Base-by-base conservation (phyloP, 768 basidiomycete genomes). In the Plicaturopsis crispa region DNA sequence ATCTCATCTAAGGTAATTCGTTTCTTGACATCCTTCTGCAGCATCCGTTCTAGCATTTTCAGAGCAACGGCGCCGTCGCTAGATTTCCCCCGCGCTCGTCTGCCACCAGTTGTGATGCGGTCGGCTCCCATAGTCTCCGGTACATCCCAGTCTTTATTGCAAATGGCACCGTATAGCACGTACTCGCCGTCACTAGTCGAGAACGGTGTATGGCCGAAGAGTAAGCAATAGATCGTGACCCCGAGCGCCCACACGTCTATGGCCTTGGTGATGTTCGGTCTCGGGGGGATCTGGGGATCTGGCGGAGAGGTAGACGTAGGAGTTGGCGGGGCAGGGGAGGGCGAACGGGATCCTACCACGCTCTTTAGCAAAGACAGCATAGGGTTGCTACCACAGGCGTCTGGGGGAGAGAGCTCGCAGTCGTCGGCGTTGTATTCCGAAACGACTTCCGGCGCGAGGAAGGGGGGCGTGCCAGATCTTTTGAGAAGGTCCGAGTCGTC, bases 201-300 rank as follows among this genome's bases (percentile, higher is more conserved):
- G 59, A 92, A 98, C 2, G 94, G 94, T 2, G 84, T 77, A 40
- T 65, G 67, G 7, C 91, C 96, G 47, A 94, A 97, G 2, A 98
- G 72, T 33, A 98, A 74, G 55, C 92, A 94, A 61, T 90, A 98
- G 4, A 97, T 67, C 2, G 96, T 99, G 22, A 97, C 85, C 17
- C 96, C 96, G 3, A 99, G 73, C 1, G 96, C 94, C 96, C 96
- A 99, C 23, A 99, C 77, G 53, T 99, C 96, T 54, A 98, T 94
- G 4, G 90, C 82, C 56, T 92, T 90, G 28, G 90, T 90, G 36
- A 96, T 84, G 3, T 73, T 70, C 4, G 71, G 77, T n/a, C n/a
- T n/a, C n/a, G n/a, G n/a, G n/a, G n/a, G n/a, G n/a, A n/a, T n/a
- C n/a, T n/a, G n/a, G n/a, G n/a, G n/a, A n/a, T n/a, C n/a, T n/a